Conservation (phyloP, 1,284 basidiomycete genomes). For the Trichosporon sp. region DNA sequence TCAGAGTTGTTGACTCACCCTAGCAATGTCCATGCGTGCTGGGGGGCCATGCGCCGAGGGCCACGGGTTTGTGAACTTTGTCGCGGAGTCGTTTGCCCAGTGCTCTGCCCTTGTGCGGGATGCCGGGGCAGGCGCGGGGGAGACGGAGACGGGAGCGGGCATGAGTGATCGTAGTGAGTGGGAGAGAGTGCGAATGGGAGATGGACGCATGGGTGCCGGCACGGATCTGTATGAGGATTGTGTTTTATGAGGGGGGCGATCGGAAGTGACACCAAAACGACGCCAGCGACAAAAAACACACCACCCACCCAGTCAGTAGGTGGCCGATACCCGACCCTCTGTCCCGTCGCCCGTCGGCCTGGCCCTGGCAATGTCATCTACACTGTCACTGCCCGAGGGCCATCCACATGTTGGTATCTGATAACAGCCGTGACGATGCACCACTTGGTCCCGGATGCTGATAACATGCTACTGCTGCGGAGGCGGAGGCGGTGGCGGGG, state of each 20-base stretch:
- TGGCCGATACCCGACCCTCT: not conserved
- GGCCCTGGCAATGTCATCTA: not conserved
- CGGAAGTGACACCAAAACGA: too few species aligned
- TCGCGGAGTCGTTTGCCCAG: constrained; percentile 47
- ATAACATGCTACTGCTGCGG: not conserved
- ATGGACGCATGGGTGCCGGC: constrained; percentile 7
- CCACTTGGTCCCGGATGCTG: not conserved
- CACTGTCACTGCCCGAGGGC: not conserved
- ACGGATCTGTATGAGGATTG: not conserved
- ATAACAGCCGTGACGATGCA: not conserved
- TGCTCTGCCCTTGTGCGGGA: constrained; percentile 34
- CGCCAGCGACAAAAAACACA: not conserved
- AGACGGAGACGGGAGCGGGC: constrained; percentile 15
- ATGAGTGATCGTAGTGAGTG: not conserved
- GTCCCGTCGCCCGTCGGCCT: not conserved
- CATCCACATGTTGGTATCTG: not conserved
- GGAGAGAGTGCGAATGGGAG: not conserved
- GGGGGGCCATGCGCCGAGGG: constrained; percentile 47
- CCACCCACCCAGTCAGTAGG: not conserved
- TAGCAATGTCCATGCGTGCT: constrained; percentile 25
- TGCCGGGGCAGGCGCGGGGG: not conserved
- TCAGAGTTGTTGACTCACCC: constrained; percentile 23
- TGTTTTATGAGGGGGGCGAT: not conserved
- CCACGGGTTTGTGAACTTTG: constrained; percentile 59
- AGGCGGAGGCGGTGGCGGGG: not conserved